Conservation (phyloP, 1,284 basidiomycete species). For the Singerocomus inundabilis region DNA sequence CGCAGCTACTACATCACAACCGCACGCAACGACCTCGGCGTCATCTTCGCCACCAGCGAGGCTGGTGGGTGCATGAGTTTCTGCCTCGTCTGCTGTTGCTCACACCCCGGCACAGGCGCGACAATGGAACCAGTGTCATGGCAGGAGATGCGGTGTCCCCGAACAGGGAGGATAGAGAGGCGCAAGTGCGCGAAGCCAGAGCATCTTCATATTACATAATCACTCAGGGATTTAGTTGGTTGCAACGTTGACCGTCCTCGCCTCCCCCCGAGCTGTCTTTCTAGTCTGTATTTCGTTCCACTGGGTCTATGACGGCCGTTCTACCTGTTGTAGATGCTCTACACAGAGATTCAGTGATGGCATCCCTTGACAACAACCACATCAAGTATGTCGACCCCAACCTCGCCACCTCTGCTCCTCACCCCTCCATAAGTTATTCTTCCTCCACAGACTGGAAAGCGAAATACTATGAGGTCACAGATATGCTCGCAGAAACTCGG, state of each 20-base stretch:
- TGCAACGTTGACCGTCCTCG: constrained; percentile 18
- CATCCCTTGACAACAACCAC: constrained; percentile 58
- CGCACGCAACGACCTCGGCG: constrained; percentile 90
- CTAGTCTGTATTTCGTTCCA: constrained; percentile 25
- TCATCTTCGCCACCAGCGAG: constrained; percentile 84
- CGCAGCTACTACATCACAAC: constrained; percentile 95
- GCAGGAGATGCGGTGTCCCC: constrained; percentile 90
- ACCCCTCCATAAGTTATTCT: constrained; percentile 46
- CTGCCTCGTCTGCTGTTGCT: background rate
- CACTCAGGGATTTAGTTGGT: constrained; percentile 12
- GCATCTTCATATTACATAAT: constrained; percentile 33
- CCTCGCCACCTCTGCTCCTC: constrained; percentile 14
- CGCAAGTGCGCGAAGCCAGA: constrained; percentile 91
- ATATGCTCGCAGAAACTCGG: constrained; percentile 83
- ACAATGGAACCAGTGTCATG: constrained; percentile 85
- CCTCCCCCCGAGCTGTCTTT: constrained; percentile 11
- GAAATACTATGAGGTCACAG: constrained; percentile 83
- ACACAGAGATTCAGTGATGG: constrained; percentile 56
- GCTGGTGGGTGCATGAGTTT: constrained; percentile 51
- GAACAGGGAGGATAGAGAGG: constrained; percentile 77
- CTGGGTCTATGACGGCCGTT: constrained; percentile 57
- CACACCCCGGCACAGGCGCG: constrained; percentile 47
- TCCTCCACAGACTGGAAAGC: constrained; percentile 72
- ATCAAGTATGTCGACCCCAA: constrained; percentile 45
- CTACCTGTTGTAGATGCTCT: constrained; percentile 58